phyloP scores from a whole-genome alignment of 2,329 filamentous ascomycete species.

The Colletotrichum euphorbiae region DNA sequence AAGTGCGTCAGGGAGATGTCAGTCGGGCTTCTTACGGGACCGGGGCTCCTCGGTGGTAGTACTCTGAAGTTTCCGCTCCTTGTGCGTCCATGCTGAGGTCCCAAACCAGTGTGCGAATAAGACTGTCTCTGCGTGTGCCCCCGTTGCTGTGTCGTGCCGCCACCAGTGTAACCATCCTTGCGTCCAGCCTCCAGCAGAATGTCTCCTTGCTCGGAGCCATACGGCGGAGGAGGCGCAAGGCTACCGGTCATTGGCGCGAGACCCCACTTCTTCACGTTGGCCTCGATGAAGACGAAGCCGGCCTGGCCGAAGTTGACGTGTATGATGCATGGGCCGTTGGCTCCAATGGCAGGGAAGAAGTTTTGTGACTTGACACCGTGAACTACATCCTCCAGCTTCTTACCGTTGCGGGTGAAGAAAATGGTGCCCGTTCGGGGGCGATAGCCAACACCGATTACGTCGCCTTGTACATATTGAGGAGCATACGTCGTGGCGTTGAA shows the following conservation, averaged over 20 bases:
- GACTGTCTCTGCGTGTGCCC: slow-evolving; percentile 58
- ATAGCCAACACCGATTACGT: slow-evolving; percentile 96
- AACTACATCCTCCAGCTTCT: slow-evolving; percentile 93
- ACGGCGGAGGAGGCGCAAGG: slow-evolving; percentile 93
- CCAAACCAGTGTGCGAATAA: slow-evolving; percentile 51
- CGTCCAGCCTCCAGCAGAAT: slow-evolving; percentile 90
- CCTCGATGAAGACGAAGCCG: slow-evolving; percentile 98
- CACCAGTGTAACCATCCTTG: slow-evolving; percentile 65
- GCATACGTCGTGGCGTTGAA: slow-evolving; percentile 85
- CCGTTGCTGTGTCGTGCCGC: slow-evolving; percentile 55
- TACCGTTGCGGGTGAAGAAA: slow-evolving; percentile 98
- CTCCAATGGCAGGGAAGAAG: slow-evolving; percentile 97
- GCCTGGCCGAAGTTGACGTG: slow-evolving; percentile 99
- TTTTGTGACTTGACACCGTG: slow-evolving; percentile 95
- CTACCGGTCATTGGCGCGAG: slow-evolving; percentile 95
- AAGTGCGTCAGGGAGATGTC: slow-evolving; percentile 95
- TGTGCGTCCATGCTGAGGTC: slow-evolving; percentile 77
- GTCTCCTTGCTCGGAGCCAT: slow-evolving; percentile 96
- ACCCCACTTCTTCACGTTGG: slow-evolving; percentile 99
- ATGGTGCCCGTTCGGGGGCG: slow-evolving; percentile 92
- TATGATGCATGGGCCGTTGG: slow-evolving; percentile 90
- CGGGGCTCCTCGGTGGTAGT: slow-evolving; percentile 83
- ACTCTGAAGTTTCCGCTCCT: slow-evolving; percentile 83
- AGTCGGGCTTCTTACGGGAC: slow-evolving; percentile 89
- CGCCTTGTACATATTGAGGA: slow-evolving; percentile 87